Base-by-base conservation (phyloP, 2,329 filamentous ascomycete genomes). In the Leptographium wingfieldii region DNA sequence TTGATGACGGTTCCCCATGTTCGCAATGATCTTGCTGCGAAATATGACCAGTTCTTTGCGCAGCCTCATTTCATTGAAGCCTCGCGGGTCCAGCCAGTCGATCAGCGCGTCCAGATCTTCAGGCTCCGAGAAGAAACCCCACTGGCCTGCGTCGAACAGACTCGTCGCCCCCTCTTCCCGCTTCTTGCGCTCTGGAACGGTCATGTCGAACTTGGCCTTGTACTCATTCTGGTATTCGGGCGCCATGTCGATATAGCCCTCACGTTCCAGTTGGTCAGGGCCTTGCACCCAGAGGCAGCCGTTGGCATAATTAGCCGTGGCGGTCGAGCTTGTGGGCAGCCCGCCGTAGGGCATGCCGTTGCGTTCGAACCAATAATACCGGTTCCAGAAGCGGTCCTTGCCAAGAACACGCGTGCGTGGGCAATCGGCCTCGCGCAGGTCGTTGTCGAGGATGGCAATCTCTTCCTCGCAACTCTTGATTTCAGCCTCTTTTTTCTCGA, bases 321-420 rank as follows among this genome's bases (percentile, higher is more conserved):
- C 88, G 1, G 92, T 97, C 19, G 92, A 96, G 71, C 90, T 95
- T 64, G 82, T 83, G 0, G 92, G 92, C 59, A 96, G 79, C 5
- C 94, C 94, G 38, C 81, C 90, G 68, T 92, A 96, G 0, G 94
- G 94, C 92, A 97, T 97, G 29, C 92, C 94, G 68, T 97, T 99
- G 63, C 92, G 87, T 73, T 99, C 94, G 71, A 97, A 96, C 92
- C 94, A 99, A 77, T 95, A 97, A 73, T 97, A 99, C 59, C 92
- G 84, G 73, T 99, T 97, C 85, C 92, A 96, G 77, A 96, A 99
- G 53, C 94, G 85, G 73, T 99, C 94, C 71, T 94, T 92, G 62
- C 94, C 94, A 31, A 99, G 79, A 22, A 92, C 85, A 63, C 90
- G 86, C 22, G 92, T 96, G 63, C 94, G 86, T 43, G 92, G 90